Conservation (phyloP, 805 yeast species). For the Nakazawaea peltata region DNA sequence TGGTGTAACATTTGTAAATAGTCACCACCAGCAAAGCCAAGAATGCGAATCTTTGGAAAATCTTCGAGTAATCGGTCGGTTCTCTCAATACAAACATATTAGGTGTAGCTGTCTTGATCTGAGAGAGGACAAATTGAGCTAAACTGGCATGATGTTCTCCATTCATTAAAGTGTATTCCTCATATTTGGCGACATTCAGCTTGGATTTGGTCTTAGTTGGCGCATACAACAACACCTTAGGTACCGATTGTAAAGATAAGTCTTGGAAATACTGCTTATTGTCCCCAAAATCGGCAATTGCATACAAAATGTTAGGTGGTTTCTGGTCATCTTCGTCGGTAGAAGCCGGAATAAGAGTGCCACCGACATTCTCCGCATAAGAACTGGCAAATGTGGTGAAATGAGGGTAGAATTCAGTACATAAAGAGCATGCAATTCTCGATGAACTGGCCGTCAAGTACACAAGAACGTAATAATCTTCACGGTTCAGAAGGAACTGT, state of each 20-base stretch:
- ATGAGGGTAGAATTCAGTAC: slow-evolving; percentile 63
- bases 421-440: slow-evolving; percentile 68
- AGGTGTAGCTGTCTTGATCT: slow-evolving; percentile 16
- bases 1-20: slow-evolving; percentile 20
- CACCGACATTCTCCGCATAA: slow-evolving; percentile 31
- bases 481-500: slow-evolving; percentile 46
- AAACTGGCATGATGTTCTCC: slow-evolving; percentile 29
- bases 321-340: slow-evolving; percentile 38
- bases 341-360: too few relatives aligned
- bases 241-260: slow-evolving; percentile 62
- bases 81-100: slow-evolving; percentile 26
- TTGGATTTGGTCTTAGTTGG: slow-evolving; percentile 34
- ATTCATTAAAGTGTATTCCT: slow-evolving; percentile 37
- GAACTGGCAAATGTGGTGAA: slow-evolving; percentile 54
- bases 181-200: slow-evolving; percentile 21
- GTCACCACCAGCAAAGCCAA: slow-evolving; percentile 23
- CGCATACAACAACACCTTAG: slow-evolving; percentile 57
- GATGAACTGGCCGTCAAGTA: slow-evolving; percentile 70
- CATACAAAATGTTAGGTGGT: slow-evolving; percentile 47
- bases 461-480: slow-evolving; percentile 57
- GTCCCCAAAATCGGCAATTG: slow-evolving; percentile 62
- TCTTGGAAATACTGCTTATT: slow-evolving; percentile 43
- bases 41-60: slow-evolving; percentile 16
- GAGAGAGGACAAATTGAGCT: slow-evolving; percentile 24
- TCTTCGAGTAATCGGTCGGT: slow-evolving; percentile 34